Base-by-base conservation (phyloP, 2,329 filamentous ascomycete species). In the Talaromyces sp. region DNA sequence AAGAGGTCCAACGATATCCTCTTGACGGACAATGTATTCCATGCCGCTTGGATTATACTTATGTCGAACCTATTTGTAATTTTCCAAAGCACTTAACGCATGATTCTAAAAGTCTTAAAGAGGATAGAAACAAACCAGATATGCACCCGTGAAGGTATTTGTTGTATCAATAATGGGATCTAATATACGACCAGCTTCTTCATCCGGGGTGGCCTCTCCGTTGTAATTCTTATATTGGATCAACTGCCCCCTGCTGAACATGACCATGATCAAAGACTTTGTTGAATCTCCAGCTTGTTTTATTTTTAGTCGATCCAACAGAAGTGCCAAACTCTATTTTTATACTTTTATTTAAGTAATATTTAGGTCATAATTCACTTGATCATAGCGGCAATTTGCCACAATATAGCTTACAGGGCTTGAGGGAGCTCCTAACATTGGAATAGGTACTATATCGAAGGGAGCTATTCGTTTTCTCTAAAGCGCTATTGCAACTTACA, bases 61-160 rank as follows among this genome's bases (percentile, higher is more conserved):
- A 50, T 57, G 53, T 51, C 54, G 59, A 35, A 57, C 59, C 59
- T 61, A 35, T n/a, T 35, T 35, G 26, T 7, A 29, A 35, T 12
- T 12, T 35, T 41, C 14, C 29, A 29, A 27, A 24, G 8, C 17
- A 10, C 29, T 26, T 43, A 59, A 51, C 21, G 14, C 41, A 55
- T 27, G n/a, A 24, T 12, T 41, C 17, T 32, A 4, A 21, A 29
- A 11, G 26, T 54, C 27, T 54, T n/a, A 21, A 35, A 7, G 29
- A 11, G 29, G 41, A 27, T 17, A 31, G 7, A 31, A 26, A 59
- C 17, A 32, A 54, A 61, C 59, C 54, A 61, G n/a, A 32, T 61
- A 61, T 54, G 59, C 59, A 21, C 59, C 59, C 4, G 59, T 61
- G 21, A 61, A 61, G 3, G 59, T 54, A 51, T 61, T 61, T 12